A percentile compares a stretch with the other conserved stretches of the same genome.
Conservation (phyloP, 805 yeast species). For the Hyphopichia homilentoma region DNA sequence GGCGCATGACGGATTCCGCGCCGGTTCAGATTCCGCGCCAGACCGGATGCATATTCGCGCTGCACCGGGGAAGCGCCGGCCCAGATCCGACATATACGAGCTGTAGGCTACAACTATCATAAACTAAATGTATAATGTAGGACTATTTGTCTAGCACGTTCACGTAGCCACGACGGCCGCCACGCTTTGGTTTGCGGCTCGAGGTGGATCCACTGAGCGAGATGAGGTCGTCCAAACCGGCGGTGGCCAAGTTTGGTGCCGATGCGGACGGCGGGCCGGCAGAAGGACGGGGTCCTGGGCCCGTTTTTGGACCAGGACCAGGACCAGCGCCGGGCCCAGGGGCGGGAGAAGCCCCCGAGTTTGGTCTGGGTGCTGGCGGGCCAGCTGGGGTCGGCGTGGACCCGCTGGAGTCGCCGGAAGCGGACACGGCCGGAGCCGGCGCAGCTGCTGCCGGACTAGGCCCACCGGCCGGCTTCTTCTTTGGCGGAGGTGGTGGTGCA, state of each 20-base stretch:
- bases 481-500: constrained; percentile 68
- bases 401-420: constrained; percentile 2
- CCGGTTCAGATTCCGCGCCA: too few species aligned
- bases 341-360: constrained; percentile 5
- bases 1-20: too few species aligned
- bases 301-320: constrained; percentile 1
- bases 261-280: constrained; percentile 5
- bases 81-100: too few species aligned
- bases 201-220: constrained; percentile 22
- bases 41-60: too few species aligned
- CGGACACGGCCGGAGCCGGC: constrained; percentile 10
- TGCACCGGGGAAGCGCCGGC: too few species aligned
- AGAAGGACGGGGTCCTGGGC: too few species aligned
- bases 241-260: constrained; percentile 27
- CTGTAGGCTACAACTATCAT: too few species aligned
- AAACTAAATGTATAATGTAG: too few species aligned
- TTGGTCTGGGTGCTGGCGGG: constrained; percentile 7
- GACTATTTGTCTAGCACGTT: constrained; percentile 24
- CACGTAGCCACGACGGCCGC: constrained; percentile 32
- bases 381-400: constrained; percentile 9
- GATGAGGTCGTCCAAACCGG: constrained; percentile 39
- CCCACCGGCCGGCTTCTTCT: constrained; percentile 30
- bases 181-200: constrained; percentile 23
- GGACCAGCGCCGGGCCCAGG: constrained; percentile 8
- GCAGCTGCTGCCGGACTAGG: constrained; percentile 14